Evolutionary conservation across 495 filamentous ascomycete species (phyloP), one percentile per base, ranked within the genome.

Genomic region (Aspergillus leporis): DNA sequence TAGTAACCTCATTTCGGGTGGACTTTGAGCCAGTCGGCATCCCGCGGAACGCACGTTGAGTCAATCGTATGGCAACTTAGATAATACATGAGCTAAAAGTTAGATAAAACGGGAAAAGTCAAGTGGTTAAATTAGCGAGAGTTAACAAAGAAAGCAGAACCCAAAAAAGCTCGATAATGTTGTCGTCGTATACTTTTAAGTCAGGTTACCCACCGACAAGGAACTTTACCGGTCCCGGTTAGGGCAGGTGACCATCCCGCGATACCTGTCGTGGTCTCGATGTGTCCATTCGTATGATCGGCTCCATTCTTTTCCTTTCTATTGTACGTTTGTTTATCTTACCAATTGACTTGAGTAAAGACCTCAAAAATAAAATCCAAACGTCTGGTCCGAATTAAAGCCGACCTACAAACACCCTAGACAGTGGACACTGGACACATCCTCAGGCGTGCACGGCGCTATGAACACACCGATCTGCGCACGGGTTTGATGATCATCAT

Each of bases 21-120:
- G 51, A 53, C n/a, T n/a, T n/a, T 30, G 16, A 43, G 25, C 48
- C 58, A 60, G 40, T 53, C 53, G 53, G 61, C 57, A 60, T 48
- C 25, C 22, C 23, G 49, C 61, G 50, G 58, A 56, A 51, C 31
- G 19, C 53, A 40, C 32, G 32, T 53, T 41, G 43, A 14, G 43
- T 36, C 34, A 47, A 5, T 22, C 13, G 12, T 5, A 8, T 23
- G 38, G 19, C 38, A n/a, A 2, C 38, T 41, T 4, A 36, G 38
- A 41, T 41, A 41, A 41, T 41, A 41, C 38, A 41, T 18, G 38
- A 41, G 16, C 9, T n/a, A 41, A n/a, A 41, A 18, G 14, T 18
- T 5, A 41, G 32, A 36, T 10, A 36, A 36, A 8, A 36, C 8
- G 13, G 18, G 18, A n/a, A 47, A 47, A 47, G 21, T 47, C 3